Base-by-base conservation (phyloP, 179 eudicot species). In the Beta macrorhiza region DNA sequence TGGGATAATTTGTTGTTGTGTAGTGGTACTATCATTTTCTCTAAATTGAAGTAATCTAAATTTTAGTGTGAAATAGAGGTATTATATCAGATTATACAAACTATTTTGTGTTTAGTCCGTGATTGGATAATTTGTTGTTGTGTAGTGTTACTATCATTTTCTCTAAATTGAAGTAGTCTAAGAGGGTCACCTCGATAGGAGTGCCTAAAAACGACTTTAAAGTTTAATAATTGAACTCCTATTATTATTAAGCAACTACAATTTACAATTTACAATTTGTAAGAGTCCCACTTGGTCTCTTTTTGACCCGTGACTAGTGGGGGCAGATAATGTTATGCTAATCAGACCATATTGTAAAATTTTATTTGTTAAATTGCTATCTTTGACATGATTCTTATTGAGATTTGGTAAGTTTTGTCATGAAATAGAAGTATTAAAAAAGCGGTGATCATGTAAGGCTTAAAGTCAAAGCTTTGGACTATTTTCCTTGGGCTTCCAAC, bases 381-480 rank as follows among this genome's bases (percentile, higher is more conserved):
- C 63, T 57, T 71, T 82, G 76, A 70, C 77, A 77, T 75, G 15
- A 59, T 59, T 29, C 25, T 67, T 68, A 67, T 29, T 65, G 61
- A 75, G 65, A 71, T 75, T 51, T 53, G 76, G 57, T 76, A 74
- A 49, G n/a, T 45, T 69, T 63, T 71, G 71, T 79, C 72, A 59
- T 75, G 77, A 63, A 80, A 22, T 25, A 22, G 22, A 58, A 58
- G 63, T 72, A 53, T 49, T 62, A 80, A 80, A 62, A 37, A 77
- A 55, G 70, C 20, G 77, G 63, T 80, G 86, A 70, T 83, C 80
- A 62, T 80, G n/a, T 2, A 63, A 80, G 14, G 55, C 49, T 44
- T 14, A 82, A 84, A 84, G 87, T 84, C 87, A 84, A 84, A 74
- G 84, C 67, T 62, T 70, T 51, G 76, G 84, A 63, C 80, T 84